Evolutionary conservation across 352 stramenopile species (phyloP).

Genomic region (Phytophthora tubulina): DNA sequence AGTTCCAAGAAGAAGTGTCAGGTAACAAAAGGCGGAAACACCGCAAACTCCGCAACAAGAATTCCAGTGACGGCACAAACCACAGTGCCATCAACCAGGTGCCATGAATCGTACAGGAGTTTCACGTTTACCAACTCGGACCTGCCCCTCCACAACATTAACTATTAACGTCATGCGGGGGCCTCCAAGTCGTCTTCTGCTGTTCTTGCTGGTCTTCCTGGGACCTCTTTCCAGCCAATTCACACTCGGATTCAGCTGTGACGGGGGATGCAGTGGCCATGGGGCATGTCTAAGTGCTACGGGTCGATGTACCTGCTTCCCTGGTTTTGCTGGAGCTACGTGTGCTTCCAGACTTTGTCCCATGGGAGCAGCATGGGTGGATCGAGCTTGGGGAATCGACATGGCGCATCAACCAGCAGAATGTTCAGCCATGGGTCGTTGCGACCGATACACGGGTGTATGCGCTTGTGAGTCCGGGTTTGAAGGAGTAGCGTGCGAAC

Average conservation of each 20-base stretch:
- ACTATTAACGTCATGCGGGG: constrained; percentile 11
- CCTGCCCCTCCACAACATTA: constrained; percentile 1
- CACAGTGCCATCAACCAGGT: neutral
- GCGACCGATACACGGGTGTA: constrained; percentile 46
- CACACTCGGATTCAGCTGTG: constrained; percentile 51
- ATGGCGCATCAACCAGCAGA: constrained; percentile 83
- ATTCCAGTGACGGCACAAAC: constrained; percentile 1
- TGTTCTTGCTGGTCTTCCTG: constrained; percentile 18
- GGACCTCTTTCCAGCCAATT: constrained; percentile 2
- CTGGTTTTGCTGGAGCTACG: constrained; percentile 73
- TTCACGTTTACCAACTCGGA: neutral
- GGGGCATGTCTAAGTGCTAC: constrained; percentile 59
- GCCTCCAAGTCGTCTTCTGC: constrained; percentile 1
- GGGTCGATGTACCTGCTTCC: constrained; percentile 86
- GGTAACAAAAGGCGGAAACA: constrained; percentile 14
- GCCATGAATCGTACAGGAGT: neutral
- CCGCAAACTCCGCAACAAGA: constrained; percentile 19
- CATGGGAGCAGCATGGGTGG: constrained; percentile 61
- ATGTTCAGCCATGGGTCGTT: constrained; percentile 41
- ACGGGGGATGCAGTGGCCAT: constrained; percentile 89
- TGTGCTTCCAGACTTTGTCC: constrained; percentile 68
- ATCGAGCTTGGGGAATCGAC: constrained; percentile 65
- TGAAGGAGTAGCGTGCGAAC: constrained; percentile 52
- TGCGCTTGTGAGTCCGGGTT: constrained; percentile 55
- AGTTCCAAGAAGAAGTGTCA: neutral